Evolutionary conservation across 345 rosid genomes (phyloP), one percentile per base, ranked within the genome.

Genomic region (Lagerstroemia speciosa): DNA sequence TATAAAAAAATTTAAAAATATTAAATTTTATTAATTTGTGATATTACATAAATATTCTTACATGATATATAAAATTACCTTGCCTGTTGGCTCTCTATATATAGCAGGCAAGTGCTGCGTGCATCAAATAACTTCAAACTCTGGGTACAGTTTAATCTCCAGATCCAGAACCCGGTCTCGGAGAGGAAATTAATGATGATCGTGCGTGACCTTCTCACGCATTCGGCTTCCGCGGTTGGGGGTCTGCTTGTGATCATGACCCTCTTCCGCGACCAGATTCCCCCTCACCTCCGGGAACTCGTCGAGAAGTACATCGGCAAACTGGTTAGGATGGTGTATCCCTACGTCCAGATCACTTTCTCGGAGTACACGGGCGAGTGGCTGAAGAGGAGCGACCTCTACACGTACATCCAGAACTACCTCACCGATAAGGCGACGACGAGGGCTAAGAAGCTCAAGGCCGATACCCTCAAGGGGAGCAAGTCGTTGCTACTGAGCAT

Each of bases 271-370:
- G 60, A 62, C 32, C 67, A 45, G 19, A 62, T 73, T 64, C 64
- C 71, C 34, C 67, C 66, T 6, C 9, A 0, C 2, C 68, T 73
- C 26, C 76, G 68, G 14, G 33, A 4, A 20, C 50, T 17, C 31
- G 6, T 68, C 55, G 45, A n/a, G 29, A 67, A 27, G 26, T 68
- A 73, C 50, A 27, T 11, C 24, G 24, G 53, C 27, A 64, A 64
- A 27, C 29, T 73, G 20, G 22, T 52, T 17, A 3, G 63, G 11
- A n/a, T 36, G 24, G 30, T 73, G 30, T 61, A 68, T 55, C 65
- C 69, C 33, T 74, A 69, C 46, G n/a, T 74, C 57, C 46, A 74
- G 34, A 65, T 74, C 36, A 65, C 45, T 17, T 74, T 74, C 73
- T 0, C 33, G 19, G 73, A 74, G 48, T 64, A 32, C 69, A 26